These are phyloP conservation scores for Diutina scorzettiae DNA, from an alignment of 1,139 yeast genomes.

Conservation along the genomic window DNA sequence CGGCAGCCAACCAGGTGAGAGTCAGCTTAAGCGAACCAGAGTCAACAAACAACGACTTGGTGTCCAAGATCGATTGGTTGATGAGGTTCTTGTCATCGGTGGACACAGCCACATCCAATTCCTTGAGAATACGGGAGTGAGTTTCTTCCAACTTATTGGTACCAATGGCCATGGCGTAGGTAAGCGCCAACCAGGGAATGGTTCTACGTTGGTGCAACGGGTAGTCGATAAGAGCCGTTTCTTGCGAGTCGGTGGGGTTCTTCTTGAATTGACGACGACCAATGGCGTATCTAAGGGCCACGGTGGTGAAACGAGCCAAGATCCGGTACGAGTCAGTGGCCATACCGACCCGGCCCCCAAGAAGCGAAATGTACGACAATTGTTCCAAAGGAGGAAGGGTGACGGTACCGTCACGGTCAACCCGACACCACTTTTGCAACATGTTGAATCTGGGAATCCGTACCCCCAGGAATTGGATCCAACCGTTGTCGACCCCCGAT, in stretches of 20 bases:
- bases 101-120: constrained; percentile 11
- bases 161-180: constrained; percentile 11
- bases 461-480: constrained; percentile 12
- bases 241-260: constrained; percentile 8
- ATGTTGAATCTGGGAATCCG: constrained; percentile 12
- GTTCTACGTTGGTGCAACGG: constrained; percentile 13
- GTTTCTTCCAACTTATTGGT: constrained; percentile 12
- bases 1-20: constrained; percentile 12
- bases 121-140: constrained; percentile 9
- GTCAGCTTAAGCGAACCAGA: constrained; percentile 12
- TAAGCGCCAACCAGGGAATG: constrained; percentile 12
- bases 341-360: constrained; percentile 13
- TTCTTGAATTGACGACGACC: constrained; percentile 13
- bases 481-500: constrained; percentile 13
- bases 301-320: constrained; percentile 12
- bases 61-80: constrained; percentile 7
- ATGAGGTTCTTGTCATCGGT: constrained; percentile 10
- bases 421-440: constrained; percentile 12
- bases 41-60: constrained; percentile 12
- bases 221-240: constrained; percentile 12
- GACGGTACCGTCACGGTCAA: constrained; percentile 11
- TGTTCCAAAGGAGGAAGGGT: constrained; percentile 12
- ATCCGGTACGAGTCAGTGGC: constrained; percentile 12
- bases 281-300: constrained; percentile 12
- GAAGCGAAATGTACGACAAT: constrained; percentile 12